Evolutionary conservation across 495 filamentous ascomycete genomes (phyloP), one percentile per base, ranked within the genome.

Genomic region (Neurospora sp.): DNA sequence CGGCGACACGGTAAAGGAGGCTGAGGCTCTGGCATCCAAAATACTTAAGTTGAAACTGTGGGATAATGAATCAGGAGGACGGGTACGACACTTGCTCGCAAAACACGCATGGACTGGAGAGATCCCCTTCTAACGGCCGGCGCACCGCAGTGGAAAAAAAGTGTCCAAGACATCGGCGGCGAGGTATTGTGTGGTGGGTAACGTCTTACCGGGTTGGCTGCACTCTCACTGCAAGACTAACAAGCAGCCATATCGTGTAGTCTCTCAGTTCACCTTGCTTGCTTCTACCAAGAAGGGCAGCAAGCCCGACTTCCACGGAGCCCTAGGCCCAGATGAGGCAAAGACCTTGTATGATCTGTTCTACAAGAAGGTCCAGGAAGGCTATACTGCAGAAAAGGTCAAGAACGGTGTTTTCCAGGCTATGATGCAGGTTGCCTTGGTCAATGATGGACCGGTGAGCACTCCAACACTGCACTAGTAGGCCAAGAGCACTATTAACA

Each of bases 211-310:
- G n/a, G 36, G 11, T 31, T 4, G 17, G 69, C 15, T 71, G 15
- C 5, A 70, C 69, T 37, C 73, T 48, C 19, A 9, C 17, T 34
- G 38, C 5, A 59, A 42, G 69, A 19, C 28, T 34, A 36, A 36
- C 34, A 66, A 38, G 74, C 11, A 43, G 73, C 43, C 4, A 39
- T 24, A 71, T 31, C 62, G n/a, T 39, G 10, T 79, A 94, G 96
- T 99, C n/a, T 98, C 96, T 10, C 96, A 99, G 82, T 99, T 99
- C 78, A 99, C 96, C 13, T 89, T 99, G 39, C 90, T 95, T 48
- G 96, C 93, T 71, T 91, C 90, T 66, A 93, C 94, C 40, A 97
- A 94, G 81, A 98, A 98, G 82, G 95, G 95, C 74, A 93, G 88
- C 78, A 97, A 97, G 81, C 96, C 96, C 17, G 92, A 96, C 80